Base-by-base conservation (phyloP, 148 eudicot species). In the Mesembryanthemum crystallinum region DNA sequence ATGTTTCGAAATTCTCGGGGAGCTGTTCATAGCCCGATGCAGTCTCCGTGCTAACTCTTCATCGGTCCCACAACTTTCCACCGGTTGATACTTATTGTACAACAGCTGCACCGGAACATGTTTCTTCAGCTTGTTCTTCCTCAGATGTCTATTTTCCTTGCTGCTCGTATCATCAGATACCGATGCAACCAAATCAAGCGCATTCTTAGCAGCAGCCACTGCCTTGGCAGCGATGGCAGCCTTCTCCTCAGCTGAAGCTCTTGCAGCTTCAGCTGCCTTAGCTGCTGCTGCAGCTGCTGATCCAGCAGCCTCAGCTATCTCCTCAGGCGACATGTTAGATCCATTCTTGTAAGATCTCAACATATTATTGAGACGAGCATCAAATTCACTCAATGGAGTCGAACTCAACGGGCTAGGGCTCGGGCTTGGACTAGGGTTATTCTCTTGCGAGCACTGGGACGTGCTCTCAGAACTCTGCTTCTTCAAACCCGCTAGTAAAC, bases 231-330 rank as follows among this genome's bases (percentile, higher is more conserved):
- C 98, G 75, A 85, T 75, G 43, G 83, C 86, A 43, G 97, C 97
- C 81, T 94, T 94, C 75, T 92, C 89, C 83, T 89, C 97, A 29
- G 98, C 97, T 37, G 64, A 81, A 70, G 91, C 90, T 78, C 93
- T 76, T 13, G 97, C 97, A 74, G 84, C 87, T 78, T 83, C 73
- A 35, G 96, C 98, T 75, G 78, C 80, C 86, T 84, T 85, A 43
- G 81, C 79, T 27, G 97, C 94, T 64, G 67, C 79, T 9, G 37
- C 71, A 35, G 89, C 97, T 30, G 88, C 94, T 66, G 70, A 76
- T 76, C 83, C 82, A 8, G 98, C 92, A 62, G 87, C 84, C 76
- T 84, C 83, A 6, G 90, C 87, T 66, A 92, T 86, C 85, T 90
- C 91, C 80, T 92, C 94, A 20, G 78, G 82, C 0, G 98, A 86